A percentile compares a stretch with the other conserved stretches of the same genome.
These are phyloP conservation scores for Dothideomycetidae sp. DNA, from an alignment of 2,329 filamentous ascomycete species.

Conservation along the genomic window DNA sequence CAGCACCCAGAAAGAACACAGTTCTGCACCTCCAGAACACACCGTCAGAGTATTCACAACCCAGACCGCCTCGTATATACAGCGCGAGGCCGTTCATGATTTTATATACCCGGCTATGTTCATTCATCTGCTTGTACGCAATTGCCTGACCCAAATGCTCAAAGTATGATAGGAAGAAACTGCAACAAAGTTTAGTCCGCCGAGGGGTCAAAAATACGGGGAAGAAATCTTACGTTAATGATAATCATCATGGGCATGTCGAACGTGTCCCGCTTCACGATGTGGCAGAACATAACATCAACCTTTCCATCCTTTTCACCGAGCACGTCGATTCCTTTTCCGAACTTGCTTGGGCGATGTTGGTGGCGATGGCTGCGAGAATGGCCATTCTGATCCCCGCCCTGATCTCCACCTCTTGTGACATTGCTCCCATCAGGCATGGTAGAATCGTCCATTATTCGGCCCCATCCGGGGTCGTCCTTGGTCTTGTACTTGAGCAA, in stretches of 20 bases:
- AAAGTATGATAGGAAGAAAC: conserved; percentile 12
- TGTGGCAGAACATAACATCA: conserved; percentile 93
- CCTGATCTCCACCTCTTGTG: conserved; percentile 2
- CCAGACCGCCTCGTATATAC: no score
- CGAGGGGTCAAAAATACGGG: conserved; percentile 18
- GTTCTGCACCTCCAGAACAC: no score
- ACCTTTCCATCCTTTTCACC: conserved; percentile 77
- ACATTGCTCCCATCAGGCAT: conserved; percentile 3
- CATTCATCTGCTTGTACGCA: no score
- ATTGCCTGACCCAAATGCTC: not conserved
- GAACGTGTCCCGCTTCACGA: conserved; percentile 90
- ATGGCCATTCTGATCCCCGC: conserved; percentile 14
- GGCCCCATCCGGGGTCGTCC: conserved; percentile 33
- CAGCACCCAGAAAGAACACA: no score
- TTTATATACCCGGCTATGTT: no score
- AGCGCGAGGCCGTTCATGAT: no score
- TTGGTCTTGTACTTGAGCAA: conserved; percentile 80
- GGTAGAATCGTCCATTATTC: not conserved
- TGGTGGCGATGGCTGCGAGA: conserved; percentile 10
- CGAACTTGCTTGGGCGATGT: conserved; percentile 13
- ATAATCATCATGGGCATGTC: conserved; percentile 98
- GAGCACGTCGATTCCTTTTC: conserved; percentile 57
- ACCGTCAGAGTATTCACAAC: no score
- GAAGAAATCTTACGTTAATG: conserved; percentile 95
- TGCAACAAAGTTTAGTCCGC: not conserved